Base-by-base conservation (phyloP, 179 eudicot genomes). In the Drosera spatulata region DNA sequence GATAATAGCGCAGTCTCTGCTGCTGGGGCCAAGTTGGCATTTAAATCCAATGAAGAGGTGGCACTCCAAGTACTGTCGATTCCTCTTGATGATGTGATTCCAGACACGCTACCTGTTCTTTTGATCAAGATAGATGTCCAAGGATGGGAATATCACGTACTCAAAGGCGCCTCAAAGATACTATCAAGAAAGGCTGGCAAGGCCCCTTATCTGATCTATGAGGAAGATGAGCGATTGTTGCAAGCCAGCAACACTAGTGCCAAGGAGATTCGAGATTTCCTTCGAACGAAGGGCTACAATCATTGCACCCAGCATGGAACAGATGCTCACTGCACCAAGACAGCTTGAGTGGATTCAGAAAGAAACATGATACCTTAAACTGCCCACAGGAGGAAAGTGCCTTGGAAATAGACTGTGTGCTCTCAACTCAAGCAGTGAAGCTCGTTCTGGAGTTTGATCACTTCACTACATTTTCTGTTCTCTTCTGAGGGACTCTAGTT, bases 1-100 rank as follows among this genome's bases (percentile, higher is more conserved):
- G 97, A 93, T 73, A 93, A 93, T 44, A 93, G 99, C 69, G 99
- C 95, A 42, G 85, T 93, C 66, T 89, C 95, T 50, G 90, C 91
- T 13, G 65, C 76, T 42, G 99, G 99, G 56, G 99, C 99, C 10
- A 93, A 83, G 73, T 14, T 93, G 82, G 99, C 97, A 50, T 93
- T 93, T 66, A 89, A 84, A 68, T 89, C 99, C 43, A 89, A 93
- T 50, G 90, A 93, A 77, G 99, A 93, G 74, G 70, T 93, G 40
- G 90, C 77, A 44, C 71, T 93, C 53, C 75, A 86, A 76, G 84
- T 89, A 15, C 79, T 69, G 65, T 63, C 95, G 39, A 79, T 90
- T 55, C 97, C 93, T 61, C 90, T 87, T 8, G 90, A 87, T 69
- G 75, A 82, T 49, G 61, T 90, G 15, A 77, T 87, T 55, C 73